These are phyloP conservation scores for Trichocomaceae sp. DNA, from an alignment of 2,329 filamentous ascomycete genomes.

Conservation along the genomic window DNA sequence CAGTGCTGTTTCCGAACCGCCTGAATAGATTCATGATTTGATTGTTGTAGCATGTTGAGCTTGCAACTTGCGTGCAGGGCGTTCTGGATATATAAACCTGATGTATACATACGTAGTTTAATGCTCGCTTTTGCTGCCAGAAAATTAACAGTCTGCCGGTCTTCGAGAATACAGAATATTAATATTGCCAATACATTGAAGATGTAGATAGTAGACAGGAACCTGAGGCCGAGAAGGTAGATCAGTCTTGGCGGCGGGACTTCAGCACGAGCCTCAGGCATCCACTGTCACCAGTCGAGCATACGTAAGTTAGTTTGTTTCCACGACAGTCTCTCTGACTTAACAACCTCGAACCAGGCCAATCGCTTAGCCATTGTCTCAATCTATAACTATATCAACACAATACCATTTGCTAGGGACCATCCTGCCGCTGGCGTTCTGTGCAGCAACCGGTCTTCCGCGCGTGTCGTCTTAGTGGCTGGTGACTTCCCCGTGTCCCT, in stretches of 20 bases:
- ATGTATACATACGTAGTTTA: conserved; percentile 10
- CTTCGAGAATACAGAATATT: too few relatives aligned
- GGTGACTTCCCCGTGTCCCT: conserved; percentile 5
- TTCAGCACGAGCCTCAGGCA: too few relatives aligned
- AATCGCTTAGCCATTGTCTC: conserved; percentile 2
- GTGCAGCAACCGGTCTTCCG: background rate
- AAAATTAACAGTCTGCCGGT: background rate
- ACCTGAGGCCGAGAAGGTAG: too few relatives aligned
- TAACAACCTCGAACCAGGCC: background rate
- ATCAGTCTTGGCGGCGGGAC: conserved; percentile 9
- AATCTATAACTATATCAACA: background rate
- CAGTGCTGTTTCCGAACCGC: conserved; percentile 26
- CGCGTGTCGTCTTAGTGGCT: conserved; percentile 3
- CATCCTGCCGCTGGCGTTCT: background rate
- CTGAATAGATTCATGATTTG: conserved; percentile 22
- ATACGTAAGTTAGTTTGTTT: background rate
- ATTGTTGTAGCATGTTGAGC: conserved; percentile 1
- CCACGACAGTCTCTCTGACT: background rate
- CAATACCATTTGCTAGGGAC: background rate
- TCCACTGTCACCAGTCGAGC: background rate
- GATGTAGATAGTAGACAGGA: background rate
- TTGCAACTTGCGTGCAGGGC: conserved; percentile 9
- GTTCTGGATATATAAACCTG: conserved; percentile 11
- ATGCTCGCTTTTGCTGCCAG: conserved; percentile 2
- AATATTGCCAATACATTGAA: too few relatives aligned